Evolutionary conservation across 83 land plant genomes (phyloP).

Genomic region (Thuja plicata): DNA sequence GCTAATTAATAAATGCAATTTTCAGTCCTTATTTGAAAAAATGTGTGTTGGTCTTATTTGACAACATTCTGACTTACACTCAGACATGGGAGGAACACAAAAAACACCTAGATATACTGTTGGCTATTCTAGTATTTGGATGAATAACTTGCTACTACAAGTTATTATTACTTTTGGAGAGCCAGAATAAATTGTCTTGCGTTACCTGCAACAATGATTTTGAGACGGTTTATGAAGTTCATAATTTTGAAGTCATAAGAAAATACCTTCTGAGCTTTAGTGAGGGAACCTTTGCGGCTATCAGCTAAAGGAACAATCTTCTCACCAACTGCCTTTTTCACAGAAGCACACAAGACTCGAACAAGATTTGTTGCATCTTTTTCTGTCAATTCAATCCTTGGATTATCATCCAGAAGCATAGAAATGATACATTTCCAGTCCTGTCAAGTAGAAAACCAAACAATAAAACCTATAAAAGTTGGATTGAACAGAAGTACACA

Average conservation of each 20-base stretch:
- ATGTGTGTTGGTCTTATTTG: no score
- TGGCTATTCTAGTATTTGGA: not conserved
- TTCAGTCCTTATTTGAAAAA: not conserved
- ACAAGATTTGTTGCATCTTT: slow-evolving; percentile 82
- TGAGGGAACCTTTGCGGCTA: slow-evolving; percentile 60
- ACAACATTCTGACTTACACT: no score
- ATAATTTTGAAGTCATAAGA: not conserved
- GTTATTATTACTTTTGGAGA: not conserved
- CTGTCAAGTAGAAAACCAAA: slow-evolving; percentile 33
- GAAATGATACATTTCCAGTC: slow-evolving; percentile 96
- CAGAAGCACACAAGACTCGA: slow-evolving; percentile 77
- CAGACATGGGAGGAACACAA: no score
- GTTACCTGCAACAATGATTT: not conserved
- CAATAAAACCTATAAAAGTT: not conserved
- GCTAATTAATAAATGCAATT: slow-evolving; percentile 12
- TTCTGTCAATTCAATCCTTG: slow-evolving; percentile 75
- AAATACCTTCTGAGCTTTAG: slow-evolving; percentile 86
- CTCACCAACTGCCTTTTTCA: slow-evolving; percentile 92
- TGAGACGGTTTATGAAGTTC: not conserved
- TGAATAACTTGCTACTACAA: not conserved
- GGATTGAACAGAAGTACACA: not conserved
- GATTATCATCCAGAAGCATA: slow-evolving; percentile 87
- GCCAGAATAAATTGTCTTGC: not conserved
- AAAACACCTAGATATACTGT: no score
- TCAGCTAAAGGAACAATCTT: slow-evolving; percentile 88